Base-by-base conservation (phyloP, 805 yeast species). In the Cyberlindnera euphorbiae region DNA sequence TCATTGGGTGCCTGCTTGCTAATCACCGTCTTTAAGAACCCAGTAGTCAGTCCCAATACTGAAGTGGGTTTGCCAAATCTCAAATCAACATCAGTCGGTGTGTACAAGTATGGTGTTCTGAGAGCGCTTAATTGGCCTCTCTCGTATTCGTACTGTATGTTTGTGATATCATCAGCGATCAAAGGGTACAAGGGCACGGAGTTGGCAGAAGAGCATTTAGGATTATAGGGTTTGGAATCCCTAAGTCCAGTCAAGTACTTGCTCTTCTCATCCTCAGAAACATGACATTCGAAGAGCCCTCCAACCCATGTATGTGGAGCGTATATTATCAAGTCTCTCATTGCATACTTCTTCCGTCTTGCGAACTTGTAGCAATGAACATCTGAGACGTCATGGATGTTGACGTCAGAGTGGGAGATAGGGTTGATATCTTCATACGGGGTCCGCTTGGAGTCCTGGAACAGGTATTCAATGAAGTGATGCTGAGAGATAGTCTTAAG, bases 271-370 rank as follows among this genome's bases (percentile, higher is more conserved):
- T 50, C 56, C 14, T 49, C 39, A 2, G 66, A 48, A 1, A 70
- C 39, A 10, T 66, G 58, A 47, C 83, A 77, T 36, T 67, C 66
- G 53, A 69, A 82, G 2, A 82, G 46, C 0, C 78, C 87, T 6
- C 89, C 90, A 3, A 82, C 73, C 59, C 74, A 73, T 0, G 77
- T 68, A 14, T 67, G 61, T 0, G 87, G 85, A 12, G 73, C 59
- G 48, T 66, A 77, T 6, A 76, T 50, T 2, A 71, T 64, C 9
- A 67, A 33, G 19, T 66, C 56, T 33, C 76, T 60, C 10, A 52
- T 53, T 0, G 75, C 73, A 47, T 72, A 79, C 44, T 71, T 67
- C 44, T 69, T 67, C 28, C 79, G 63, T 46, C 88, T 66, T 56
- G 75, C 83, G 38, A 79, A 53, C 39, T 78, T 75, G 48, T 69